phyloP scores from a whole-genome alignment of 169 alveolate species.

The Plasmodium malariae region DNA sequence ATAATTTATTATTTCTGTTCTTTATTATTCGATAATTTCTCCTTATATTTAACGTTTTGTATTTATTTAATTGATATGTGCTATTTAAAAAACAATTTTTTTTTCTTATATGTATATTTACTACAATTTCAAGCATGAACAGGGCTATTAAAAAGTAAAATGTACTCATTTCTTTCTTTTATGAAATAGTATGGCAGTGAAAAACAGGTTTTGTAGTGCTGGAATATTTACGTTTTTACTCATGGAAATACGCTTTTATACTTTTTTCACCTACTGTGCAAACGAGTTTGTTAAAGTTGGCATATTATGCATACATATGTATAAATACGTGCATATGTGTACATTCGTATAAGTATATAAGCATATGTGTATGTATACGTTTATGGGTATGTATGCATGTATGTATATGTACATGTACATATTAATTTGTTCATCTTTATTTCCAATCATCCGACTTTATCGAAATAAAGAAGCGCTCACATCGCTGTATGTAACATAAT shows the following conservation, averaged over 20 bases:
- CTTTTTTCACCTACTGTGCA: not conserved
- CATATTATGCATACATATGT: not conserved
- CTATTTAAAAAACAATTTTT: constrained; percentile 25
- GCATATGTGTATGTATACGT: too few relatives aligned
- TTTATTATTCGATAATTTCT: constrained; percentile 24
- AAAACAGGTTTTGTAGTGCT: too few relatives aligned
- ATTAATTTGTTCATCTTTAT: too few relatives aligned
- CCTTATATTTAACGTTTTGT: constrained; percentile 1
- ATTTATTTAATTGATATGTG: constrained; percentile 25
- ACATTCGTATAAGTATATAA: too few relatives aligned
- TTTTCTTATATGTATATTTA: constrained; percentile 38
- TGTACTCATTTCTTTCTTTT: constrained; percentile 49
- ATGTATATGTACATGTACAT: too few relatives aligned
- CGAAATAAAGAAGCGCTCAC: too few relatives aligned
- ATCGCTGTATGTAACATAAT: too few relatives aligned
- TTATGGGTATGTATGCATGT: not conserved
- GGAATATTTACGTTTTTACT: too few relatives aligned
- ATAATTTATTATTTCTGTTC: constrained; percentile 9
- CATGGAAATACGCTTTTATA: too few relatives aligned
- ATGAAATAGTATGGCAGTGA: not conserved
- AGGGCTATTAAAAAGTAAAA: constrained; percentile 22
- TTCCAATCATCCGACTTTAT: too few relatives aligned
- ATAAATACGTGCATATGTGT: not conserved
- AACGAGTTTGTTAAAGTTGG: not conserved
- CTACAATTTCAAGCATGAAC: constrained; percentile 21